A percentile compares a stretch with the other conserved stretches of the same genome.
Evolutionary conservation across 139 green algal genomes (phyloP).

Genomic region (Chlorella sorokiniana): DNA sequence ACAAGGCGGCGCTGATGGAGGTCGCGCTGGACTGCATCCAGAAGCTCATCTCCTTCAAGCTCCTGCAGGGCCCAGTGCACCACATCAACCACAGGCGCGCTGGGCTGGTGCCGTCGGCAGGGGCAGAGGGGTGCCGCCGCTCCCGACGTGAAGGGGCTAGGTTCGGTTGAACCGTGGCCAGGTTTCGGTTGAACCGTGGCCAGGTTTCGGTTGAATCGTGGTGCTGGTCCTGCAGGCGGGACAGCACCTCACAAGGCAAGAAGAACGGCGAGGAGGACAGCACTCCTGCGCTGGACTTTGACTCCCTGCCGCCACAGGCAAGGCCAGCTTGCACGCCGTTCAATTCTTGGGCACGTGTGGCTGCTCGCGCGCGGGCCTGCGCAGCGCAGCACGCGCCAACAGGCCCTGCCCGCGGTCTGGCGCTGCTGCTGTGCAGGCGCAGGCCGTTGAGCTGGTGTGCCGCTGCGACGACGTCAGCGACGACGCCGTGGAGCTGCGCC

Average conservation of each 20-base stretch:
- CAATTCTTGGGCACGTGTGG: background rate
- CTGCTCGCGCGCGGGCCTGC: background rate
- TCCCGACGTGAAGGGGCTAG: background rate
- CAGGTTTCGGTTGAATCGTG: background rate
- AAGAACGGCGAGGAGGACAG: background rate
- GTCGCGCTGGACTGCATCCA: constrained; percentile 88
- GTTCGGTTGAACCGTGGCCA: background rate
- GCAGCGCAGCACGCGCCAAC: background rate
- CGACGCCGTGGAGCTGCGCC: constrained; percentile 90
- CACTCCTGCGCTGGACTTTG: background rate
- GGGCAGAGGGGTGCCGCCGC: background rate
- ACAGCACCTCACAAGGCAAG: background rate
- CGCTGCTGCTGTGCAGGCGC: constrained; percentile 46
- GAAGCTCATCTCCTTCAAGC: constrained; percentile 84
- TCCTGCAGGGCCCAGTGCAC: constrained; percentile 62
- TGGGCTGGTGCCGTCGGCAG: background rate
- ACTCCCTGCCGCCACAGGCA: constrained; percentile 22
- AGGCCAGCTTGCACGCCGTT: background rate
- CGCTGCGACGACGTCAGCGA: constrained; percentile 91
- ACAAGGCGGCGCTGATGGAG: constrained; percentile 77
- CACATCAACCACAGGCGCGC: constrained; percentile 34
- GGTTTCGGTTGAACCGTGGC: background rate
- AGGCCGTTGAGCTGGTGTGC: constrained; percentile 84
- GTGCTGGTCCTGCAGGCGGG: background rate
- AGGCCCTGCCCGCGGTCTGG: too few relatives aligned